Base-by-base conservation (phyloP, 192 early-diverging fungal species). In the Linnemannia hyalina region DNA sequence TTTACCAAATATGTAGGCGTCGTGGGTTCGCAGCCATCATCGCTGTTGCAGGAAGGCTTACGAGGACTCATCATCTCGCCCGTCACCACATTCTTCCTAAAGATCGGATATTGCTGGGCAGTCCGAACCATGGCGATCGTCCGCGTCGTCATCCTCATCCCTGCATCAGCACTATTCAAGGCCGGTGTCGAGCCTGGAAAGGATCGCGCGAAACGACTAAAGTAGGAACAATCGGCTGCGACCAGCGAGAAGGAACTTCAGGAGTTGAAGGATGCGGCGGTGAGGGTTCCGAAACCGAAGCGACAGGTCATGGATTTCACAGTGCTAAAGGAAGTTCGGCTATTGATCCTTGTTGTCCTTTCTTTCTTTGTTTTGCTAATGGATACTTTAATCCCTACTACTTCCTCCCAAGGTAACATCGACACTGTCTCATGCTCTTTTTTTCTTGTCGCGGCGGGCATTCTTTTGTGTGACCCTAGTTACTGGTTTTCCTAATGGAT, bases 331-430 rank as follows among this genome's bases (percentile, higher is more conserved):
- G 91, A 90, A n/a, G 77, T 85, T 40, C 81, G 80, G 18, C 90
- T 93, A 42, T 65, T 87, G 1, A 57, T 90, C 9, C 78, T 92
- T 15, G 85, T 91, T 15, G 73, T 69, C 6, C 73, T 90, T 29
- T 77, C 72, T n/a, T 36, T 93, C n/a, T 90, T 90, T 57, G 80
- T 74, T 20, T n/a, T n/a, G 88, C 89, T 0, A 84, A 90, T 22
- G 91, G 88, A 11, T 94, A 94, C 75, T 93, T 94, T 60, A 90
- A 91, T 11, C 93, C 94, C 0, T 91, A 92, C 68, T 92, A 93
- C 72, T 89, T 60, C 49, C 82, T 94, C 79, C 89, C 91, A 22
- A 83, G 80, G 73, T 79, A 44, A 73, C 68, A 13, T n/a, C n/a
- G n/a, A n/a, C n/a, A n/a, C n/a, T n/a, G n/a, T n/a, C n/a, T n/a